phyloP scores from a whole-genome alignment of 2,329 filamentous ascomycete species.

The Hypoxylon rubiginosum region DNA sequence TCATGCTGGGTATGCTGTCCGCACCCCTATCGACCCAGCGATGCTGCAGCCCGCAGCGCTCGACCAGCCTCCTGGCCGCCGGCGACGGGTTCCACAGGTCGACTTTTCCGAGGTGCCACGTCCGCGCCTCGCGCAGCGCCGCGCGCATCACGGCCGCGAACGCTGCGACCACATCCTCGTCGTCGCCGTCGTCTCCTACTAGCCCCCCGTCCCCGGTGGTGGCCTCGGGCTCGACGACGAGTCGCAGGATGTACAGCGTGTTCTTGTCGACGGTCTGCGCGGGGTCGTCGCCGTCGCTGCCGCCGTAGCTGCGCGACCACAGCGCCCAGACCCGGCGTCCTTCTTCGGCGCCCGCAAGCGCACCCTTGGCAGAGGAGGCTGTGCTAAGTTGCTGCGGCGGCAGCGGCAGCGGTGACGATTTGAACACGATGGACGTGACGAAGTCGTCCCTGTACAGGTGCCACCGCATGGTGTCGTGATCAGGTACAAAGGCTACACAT shows the following conservation, averaged over 20 bases:
- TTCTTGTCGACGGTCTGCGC: conserved; percentile 68
- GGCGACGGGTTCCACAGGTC: conserved; percentile 87
- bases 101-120: conserved; percentile 78
- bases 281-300: conserved; percentile 57
- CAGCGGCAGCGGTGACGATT: conserved; percentile 37
- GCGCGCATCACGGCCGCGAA: conserved; percentile 74
- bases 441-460: conserved; percentile 86
- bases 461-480: conserved; percentile 78
- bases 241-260: conserved; percentile 75
- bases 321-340: conserved; percentile 77
- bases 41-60: conserved; percentile 63
- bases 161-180: conserved; percentile 53
- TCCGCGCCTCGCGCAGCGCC: conserved; percentile 77
- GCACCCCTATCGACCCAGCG: conserved; percentile 68
- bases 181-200: conserved; percentile 4
- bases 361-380: conserved; percentile 72
- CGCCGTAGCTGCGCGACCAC: conserved; percentile 78
- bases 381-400: conserved; percentile 56
- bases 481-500: conserved; percentile 76
- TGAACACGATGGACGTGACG: conserved; percentile 74
- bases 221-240: conserved; percentile 73
- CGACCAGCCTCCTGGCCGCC: conserved; percentile 62
- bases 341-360: conserved; percentile 63
- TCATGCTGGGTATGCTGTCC: conserved; percentile 78
- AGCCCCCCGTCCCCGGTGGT: conserved; percentile 51